Evolutionary conservation across 1,284 basidiomycete species (phyloP).

Genomic region (Rhodotorula sp.): DNA sequence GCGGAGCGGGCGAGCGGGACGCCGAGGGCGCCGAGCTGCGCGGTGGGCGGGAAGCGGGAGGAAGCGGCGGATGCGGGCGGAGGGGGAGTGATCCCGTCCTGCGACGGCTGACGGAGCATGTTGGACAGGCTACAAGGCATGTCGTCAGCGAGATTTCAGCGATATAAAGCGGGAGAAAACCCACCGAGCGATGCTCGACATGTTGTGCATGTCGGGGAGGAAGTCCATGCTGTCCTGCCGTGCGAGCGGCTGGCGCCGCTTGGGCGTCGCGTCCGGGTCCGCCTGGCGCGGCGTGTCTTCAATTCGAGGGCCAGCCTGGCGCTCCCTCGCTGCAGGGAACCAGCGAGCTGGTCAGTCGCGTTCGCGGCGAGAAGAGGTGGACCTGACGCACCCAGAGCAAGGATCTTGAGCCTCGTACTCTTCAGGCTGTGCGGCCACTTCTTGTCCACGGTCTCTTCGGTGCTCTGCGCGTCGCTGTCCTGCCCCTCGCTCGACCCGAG

Average conservation of each 20-base stretch:
- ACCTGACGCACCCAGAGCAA: constrained; percentile 32
- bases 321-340: constrained; percentile 23
- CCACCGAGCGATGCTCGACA: constrained; percentile 31
- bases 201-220: constrained; percentile 25
- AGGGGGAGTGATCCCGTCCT: constrained; percentile 1
- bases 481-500: not conserved
- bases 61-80: not conserved
- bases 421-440: constrained; percentile 31
- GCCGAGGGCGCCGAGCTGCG: constrained; percentile 15
- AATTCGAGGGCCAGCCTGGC: not conserved
- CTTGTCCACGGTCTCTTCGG: not conserved
- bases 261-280: constrained; percentile 35
- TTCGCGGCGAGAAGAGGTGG: no score
- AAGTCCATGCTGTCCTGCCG: constrained; percentile 41
- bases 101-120: constrained; percentile 31
- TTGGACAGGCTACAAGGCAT: constrained; percentile 25
- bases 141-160: not conserved
- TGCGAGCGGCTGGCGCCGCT: constrained; percentile 20
- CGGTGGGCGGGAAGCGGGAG: not conserved
- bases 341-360: not conserved
- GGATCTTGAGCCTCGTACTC: constrained; percentile 32
- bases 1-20: constrained; percentile 7
- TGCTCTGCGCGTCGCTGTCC: not conserved
- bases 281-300: constrained; percentile 33
- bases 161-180: not conserved